Evolutionary conservation across 192 early-diverging fungal genomes (phyloP).

Genomic region (Backusella tuberculispora): DNA sequence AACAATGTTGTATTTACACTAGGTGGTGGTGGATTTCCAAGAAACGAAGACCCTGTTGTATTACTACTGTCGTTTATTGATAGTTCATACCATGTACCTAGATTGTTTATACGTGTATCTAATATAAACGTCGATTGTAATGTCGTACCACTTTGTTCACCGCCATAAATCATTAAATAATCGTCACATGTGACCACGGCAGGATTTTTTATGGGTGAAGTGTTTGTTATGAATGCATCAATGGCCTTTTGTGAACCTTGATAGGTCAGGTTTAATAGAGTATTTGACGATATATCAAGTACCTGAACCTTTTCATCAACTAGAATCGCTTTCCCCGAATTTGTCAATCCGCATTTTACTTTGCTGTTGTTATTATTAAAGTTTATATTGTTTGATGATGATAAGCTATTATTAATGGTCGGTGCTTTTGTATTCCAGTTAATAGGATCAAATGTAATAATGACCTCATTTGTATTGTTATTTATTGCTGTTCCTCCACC

Average conservation of each 20-base stretch:
- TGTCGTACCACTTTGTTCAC: background rate
- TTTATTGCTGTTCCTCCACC: background rate
- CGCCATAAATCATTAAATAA: background rate
- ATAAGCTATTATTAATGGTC: background rate
- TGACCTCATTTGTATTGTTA: background rate
- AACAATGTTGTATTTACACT: background rate
- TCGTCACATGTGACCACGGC: background rate
- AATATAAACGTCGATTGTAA: constrained; percentile 4
- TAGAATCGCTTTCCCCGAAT: background rate
- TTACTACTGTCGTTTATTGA: background rate
- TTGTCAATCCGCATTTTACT: constrained; percentile 2
- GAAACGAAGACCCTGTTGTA: background rate
- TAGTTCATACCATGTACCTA: background rate
- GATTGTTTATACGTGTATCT: background rate
- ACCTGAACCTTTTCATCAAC: background rate
- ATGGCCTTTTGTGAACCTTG: background rate
- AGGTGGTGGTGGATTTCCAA: background rate
- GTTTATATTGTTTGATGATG: no score
- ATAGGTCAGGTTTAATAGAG: background rate
- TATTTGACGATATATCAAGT: background rate
- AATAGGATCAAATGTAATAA: background rate
- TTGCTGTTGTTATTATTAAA: background rate
- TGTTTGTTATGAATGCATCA: background rate
- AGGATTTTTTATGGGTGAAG: background rate
- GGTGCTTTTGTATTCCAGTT: background rate